Base-by-base conservation (phyloP, 2,329 filamentous ascomycete species). In the Cytospora leucostoma region DNA sequence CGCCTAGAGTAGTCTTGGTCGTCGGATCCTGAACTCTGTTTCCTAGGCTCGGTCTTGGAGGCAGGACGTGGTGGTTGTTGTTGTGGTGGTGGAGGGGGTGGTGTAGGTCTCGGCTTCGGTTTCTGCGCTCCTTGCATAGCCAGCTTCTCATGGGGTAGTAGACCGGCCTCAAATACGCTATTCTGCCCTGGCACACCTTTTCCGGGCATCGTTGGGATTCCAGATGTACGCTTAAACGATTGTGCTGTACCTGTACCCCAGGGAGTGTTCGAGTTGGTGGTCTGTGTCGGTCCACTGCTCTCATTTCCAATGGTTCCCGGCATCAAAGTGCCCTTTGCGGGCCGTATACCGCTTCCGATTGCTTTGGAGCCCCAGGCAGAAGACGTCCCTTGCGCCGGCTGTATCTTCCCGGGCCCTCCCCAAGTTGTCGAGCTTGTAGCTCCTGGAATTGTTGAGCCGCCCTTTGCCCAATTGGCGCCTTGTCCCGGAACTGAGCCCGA, bases 401-500 rank as follows among this genome's bases (percentile, higher is more conserved):
- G 50, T 53, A 64, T 58, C 55, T 35, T 66, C 49, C 49, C 49
- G 33, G 21, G 19, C 32, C 64, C 64, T 53, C 35, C 61, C 51
- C 55, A 64, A 40, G 58, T 27, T 21, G 63, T 44, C 7, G 61
- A 10, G 38, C 12, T 35, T 34, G 49, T 19, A 37, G 32, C 27
- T 17, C 19, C 38, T 5, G 60, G 27, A 32, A 37, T 37, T 49
- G 15, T 54, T 63, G n/a, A 13, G 55, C 32, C 13, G 32, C 32
- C n/a, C 33, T 32, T 55, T 3, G 59, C 58, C 64, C 64, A 66
- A 17, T 59, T 58, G 40, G 54, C 17, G n/a, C 54, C 47, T 56
- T 66, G 64, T 19, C 64, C 61, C 15, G 64, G 64, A 15, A 66
- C n/a, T 2, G 64, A 34, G 19, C 47, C 59, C 19, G 64, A 64